phyloP scores from a whole-genome alignment of 352 stramenopile genomes.

The Lagenidium giganteum region DNA sequence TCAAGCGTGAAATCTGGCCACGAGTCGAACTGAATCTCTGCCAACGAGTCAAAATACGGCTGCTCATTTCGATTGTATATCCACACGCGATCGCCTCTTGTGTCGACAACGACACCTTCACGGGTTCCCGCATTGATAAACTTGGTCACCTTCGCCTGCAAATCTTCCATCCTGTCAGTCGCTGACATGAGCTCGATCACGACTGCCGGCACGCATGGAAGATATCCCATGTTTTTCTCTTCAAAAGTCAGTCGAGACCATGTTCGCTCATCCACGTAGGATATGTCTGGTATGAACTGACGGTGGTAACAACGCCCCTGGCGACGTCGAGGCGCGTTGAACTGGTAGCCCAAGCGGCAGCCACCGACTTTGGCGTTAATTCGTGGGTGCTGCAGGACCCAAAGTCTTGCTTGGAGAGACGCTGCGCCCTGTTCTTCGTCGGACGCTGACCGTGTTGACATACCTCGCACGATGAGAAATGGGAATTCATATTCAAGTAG shows the following conservation, averaged over 20 bases:
- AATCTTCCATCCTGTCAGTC: constrained; percentile 13
- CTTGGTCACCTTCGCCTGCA: constrained; percentile 13
- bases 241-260: constrained; percentile 4
- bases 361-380: not conserved
- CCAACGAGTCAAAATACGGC: constrained; percentile 13
- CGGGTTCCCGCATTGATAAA: constrained; percentile 20
- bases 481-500: constrained; percentile 21
- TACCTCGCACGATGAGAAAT: constrained; percentile 16
- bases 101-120: constrained; percentile 22
- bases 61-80: constrained; percentile 18
- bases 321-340: not conserved
- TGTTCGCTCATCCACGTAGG: constrained; percentile 10
- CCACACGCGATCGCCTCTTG: constrained; percentile 12
- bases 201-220: constrained; percentile 8
- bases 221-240: constrained; percentile 3
- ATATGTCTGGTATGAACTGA: constrained; percentile 14
- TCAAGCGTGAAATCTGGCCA: constrained; percentile 27
- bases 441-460: not conserved
- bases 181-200: constrained; percentile 15
- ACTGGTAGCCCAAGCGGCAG: constrained; percentile 8
- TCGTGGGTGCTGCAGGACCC: constrained; percentile 1
- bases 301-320: too few relatives aligned
- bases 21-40: constrained; percentile 22
- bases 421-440: constrained; percentile 2
- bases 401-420: constrained; percentile 1